These are phyloP conservation scores for Myxozyma geophila DNA, from an alignment of 805 yeast genomes.

Conservation along the genomic window DNA sequence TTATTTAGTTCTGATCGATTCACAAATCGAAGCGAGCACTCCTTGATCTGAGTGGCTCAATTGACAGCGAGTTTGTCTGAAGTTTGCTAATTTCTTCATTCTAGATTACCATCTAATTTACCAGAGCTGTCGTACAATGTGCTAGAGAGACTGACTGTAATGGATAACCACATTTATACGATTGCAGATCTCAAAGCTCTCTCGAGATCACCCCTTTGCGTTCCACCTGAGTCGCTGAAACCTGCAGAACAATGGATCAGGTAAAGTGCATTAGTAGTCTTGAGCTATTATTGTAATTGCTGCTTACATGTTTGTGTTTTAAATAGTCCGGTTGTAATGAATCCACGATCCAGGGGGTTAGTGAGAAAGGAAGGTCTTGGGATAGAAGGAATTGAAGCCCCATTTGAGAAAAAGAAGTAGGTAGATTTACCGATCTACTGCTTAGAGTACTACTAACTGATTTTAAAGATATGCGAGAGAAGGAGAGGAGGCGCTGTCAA, in stretches of 20 bases:
- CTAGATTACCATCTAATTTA: no score
- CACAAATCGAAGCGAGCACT: no score
- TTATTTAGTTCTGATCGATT: no score
- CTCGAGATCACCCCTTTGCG: conserved; percentile 28
- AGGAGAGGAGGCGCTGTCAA: not conserved
- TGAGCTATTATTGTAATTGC: not conserved
- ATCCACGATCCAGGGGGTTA: not conserved
- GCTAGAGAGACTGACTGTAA: not conserved
- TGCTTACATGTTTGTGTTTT: not conserved
- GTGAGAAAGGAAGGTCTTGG: not conserved
- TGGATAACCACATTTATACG: conserved; percentile 19
- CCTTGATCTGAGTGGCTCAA: no score
- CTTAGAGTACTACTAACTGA: no score
- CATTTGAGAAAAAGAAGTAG: not conserved
- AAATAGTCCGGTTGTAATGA: not conserved
- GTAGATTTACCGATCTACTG: no score
- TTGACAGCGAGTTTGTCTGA: no score
- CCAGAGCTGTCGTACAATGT: no score
- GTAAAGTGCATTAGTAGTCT: not conserved
- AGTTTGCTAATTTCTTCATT: no score
- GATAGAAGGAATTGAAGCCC: not conserved
- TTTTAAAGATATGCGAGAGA: not conserved
- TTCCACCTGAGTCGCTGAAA: conserved; percentile 19
- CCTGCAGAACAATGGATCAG: conserved; percentile 22
- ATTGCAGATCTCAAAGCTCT: conserved; percentile 23